Evolutionary conservation across 2,329 filamentous ascomycete species (phyloP).

Genomic region (Proliferodiscus dingleyae): DNA sequence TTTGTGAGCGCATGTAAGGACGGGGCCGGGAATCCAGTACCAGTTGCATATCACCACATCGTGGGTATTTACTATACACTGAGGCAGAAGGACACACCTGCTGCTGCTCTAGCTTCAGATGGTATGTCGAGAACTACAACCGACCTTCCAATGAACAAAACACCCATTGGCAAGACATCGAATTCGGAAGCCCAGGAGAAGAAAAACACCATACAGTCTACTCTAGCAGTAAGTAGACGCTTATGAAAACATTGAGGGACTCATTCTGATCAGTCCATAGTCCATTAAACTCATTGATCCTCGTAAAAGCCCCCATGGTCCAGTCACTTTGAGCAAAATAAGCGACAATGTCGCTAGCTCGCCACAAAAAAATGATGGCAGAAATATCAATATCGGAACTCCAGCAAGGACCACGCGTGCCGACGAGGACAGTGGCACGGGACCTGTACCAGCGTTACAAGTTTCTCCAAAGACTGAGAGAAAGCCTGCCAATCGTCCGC

Average conservation of each 20-base stretch:
- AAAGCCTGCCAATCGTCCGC: too few relatives aligned
- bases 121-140: too few relatives aligned
- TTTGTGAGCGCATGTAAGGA: not conserved
- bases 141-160: not conserved
- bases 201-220: not conserved
- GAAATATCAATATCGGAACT: not conserved
- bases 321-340: too few relatives aligned
- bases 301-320: too few relatives aligned
- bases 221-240: not conserved
- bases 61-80: not conserved
- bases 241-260: not conserved
- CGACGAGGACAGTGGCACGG: not conserved
- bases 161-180: not conserved
- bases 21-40: not conserved
- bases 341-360: not conserved
- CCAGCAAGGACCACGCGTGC: not conserved
- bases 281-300: not conserved
- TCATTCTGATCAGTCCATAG: not conserved
- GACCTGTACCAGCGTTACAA: too few relatives aligned
- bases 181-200: not conserved
- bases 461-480: too few relatives aligned
- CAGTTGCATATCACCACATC: not conserved
- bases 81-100: too few relatives aligned
- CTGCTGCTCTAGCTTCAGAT: too few relatives aligned
- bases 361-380: not conserved